Conservation (phyloP, 2,329 filamentous ascomycete genomes). For the Aspergillus caelatus region DNA sequence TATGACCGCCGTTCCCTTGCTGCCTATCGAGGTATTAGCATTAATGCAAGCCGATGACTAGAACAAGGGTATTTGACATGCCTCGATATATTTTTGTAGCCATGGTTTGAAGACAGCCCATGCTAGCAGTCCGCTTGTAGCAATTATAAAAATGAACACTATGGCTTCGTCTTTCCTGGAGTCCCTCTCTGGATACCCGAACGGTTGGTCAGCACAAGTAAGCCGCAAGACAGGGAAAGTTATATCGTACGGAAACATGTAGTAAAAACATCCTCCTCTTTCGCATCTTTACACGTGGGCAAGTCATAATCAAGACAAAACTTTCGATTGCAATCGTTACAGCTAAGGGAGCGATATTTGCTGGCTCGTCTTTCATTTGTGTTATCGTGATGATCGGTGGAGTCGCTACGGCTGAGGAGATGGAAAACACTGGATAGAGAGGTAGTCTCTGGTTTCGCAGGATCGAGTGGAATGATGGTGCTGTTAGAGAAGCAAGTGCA, state of each 20-base stretch:
- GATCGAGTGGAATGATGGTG: conserved; percentile 67
- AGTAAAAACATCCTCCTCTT: conserved; percentile 66
- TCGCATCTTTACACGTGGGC: conserved; percentile 63
- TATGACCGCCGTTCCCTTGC: conserved; percentile 54
- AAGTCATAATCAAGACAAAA: conserved; percentile 67
- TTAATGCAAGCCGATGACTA: neutral
- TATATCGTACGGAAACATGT: conserved; percentile 64
- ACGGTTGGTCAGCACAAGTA: neutral
- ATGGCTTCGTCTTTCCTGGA: conserved; percentile 69
- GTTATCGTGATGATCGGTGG: conserved; percentile 18
- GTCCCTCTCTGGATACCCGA: conserved; percentile 57
- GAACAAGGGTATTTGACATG: conserved; percentile 28
- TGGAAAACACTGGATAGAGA: conserved; percentile 26
- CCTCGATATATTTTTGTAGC: conserved; percentile 59
- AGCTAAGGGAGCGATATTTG: conserved; percentile 53
- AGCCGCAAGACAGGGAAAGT: neutral
- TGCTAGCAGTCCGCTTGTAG: conserved; percentile 61
- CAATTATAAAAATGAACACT: conserved; percentile 67
- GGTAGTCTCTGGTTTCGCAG: conserved; percentile 30
- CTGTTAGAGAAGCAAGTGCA: conserved; percentile 70
- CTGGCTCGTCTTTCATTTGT: conserved; percentile 29
- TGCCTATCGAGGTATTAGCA: conserved; percentile 35
- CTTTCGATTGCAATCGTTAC: conserved; percentile 68
- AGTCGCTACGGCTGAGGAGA: conserved; percentile 22
- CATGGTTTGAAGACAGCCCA: conserved; percentile 65